A percentile compares a stretch with the other conserved stretches of the same genome.
phyloP scores from a whole-genome alignment of 2,329 filamentous ascomycete genomes.

The Chaetomium globosum region DNA sequence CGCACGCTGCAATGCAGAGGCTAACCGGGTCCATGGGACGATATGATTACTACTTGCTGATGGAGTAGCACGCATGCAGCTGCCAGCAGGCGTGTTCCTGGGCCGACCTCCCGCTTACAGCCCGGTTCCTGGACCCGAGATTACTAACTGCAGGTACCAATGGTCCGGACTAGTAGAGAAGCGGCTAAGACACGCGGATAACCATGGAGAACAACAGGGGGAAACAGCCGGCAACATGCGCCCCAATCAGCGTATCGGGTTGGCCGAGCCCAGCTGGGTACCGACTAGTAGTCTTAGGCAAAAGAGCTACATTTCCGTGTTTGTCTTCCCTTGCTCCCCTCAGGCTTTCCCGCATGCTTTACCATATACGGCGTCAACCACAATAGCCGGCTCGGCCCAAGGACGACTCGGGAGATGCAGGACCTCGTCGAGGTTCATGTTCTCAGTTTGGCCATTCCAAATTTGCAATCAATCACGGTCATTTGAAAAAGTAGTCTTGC shows the following conservation, averaged over 20 bases:
- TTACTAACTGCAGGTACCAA: not conserved
- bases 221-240: slow-evolving; percentile 14
- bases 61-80: not conserved
- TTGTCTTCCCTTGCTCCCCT: no score
- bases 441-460: no score
- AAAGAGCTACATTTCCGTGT: no score
- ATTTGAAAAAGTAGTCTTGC: no score
- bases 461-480: no score
- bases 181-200: not conserved
- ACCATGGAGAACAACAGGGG: not conserved
- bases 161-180: not conserved
- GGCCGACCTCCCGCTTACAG: not conserved
- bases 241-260: slow-evolving; percentile 11
- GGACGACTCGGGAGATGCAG: no score
- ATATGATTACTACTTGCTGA: not conserved
- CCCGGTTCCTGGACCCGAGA: not conserved
- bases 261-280: not conserved
- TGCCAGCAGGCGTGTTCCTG: not conserved
- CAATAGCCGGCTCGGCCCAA: no score
- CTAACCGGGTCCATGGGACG: not conserved
- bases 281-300: no score
- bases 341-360: no score
- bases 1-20: not conserved
- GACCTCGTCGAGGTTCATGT: no score
- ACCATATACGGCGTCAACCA: no score